Base-by-base conservation (phyloP, 2,329 filamentous ascomycete species). In the Calonectria honghensis region DNA sequence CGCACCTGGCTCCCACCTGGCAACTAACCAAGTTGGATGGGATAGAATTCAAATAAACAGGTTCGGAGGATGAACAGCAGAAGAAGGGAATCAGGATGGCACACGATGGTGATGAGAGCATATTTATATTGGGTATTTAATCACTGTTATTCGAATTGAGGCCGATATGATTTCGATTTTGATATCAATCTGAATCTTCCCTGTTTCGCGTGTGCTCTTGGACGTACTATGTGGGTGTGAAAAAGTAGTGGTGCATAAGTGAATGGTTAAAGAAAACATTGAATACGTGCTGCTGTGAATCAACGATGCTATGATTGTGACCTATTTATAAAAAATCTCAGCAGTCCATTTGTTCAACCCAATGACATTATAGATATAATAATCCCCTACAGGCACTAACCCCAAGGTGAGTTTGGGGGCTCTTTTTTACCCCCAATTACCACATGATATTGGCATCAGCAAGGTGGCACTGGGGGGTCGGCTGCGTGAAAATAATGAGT, bases 1-100 rank as follows among this genome's bases (percentile, higher is more conserved):
- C 9, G 68, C 54, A 63, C 39, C 68, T 70, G 68, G 68, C 54
- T 35, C 41, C 29, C 68, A 70, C 54, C 57, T 70, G 68, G 41
- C 68, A 31, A 37, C 68, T 31, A 50, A 24, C 16, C 54, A 39
- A n/a, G 29, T n/a, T 1, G 11, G 32, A 52, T 20, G 57, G 14
- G 57, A 50, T 64, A 45, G 52, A 29, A 51, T 63, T 24, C 20
- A 0, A 52, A 5, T 9, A 35, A 18, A 11, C 10, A 37, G n/a
- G 20, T 61, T n/a, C 9, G 3, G 11, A 31, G 3, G 10, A 29
- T 59, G 52, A 27, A 27, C 37, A 29, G n/a, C 2, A n/a, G 35
- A 59, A 32, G n/a, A 31, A n/a, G 45, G 10, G 14, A 61, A 24
- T 48, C 14, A 10, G 7, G 20, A 20, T 48, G 6, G 2, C n/a